Percentiles rank a stretch among this genome's conserved stretches.
These are phyloP conservation scores for Aplosporella prunicola DNA, from an alignment of 2,329 filamentous ascomycete genomes.

Conservation along the genomic window DNA sequence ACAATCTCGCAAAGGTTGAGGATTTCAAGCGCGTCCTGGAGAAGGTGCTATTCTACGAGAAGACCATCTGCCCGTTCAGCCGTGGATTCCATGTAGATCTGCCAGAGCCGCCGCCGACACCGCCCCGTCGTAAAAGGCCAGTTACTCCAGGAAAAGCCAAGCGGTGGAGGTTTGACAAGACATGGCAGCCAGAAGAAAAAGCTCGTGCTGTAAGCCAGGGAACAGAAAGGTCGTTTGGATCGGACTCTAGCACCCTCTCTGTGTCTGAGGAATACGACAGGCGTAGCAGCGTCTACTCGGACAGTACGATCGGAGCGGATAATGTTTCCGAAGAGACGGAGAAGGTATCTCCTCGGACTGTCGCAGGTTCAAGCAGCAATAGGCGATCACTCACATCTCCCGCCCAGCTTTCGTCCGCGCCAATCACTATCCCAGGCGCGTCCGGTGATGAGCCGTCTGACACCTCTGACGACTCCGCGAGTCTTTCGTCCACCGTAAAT, in stretches of 20 bases:
- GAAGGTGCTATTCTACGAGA: conserved; percentile 73
- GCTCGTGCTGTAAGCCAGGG: conserved; percentile 22
- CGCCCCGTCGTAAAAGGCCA: conserved; percentile 56
- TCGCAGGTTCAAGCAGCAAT: not conserved
- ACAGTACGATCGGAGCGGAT: conserved; percentile 22
- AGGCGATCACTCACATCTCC: conserved; percentile 6
- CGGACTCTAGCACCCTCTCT: conserved; percentile 17
- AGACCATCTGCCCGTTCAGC: conserved; percentile 77
- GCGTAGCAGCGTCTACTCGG: conserved; percentile 17
- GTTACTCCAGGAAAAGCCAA: conserved; percentile 49
- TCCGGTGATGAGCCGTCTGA: conserved; percentile 5
- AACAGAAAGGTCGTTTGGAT: conserved; percentile 16
- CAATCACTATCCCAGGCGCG: not conserved
- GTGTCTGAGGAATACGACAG: conserved; percentile 27
- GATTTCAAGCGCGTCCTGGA: conserved; percentile 61
- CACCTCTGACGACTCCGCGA: conserved; percentile 20
- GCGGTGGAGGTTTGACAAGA: conserved; percentile 39
- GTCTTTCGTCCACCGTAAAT: conserved; percentile 26
- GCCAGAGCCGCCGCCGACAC: conserved; percentile 53
- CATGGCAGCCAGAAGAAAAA: conserved; percentile 38
- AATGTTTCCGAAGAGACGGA: conserved; percentile 2
- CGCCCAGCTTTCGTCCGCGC: not conserved
- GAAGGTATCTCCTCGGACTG: not conserved
- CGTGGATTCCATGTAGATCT: conserved; percentile 65
- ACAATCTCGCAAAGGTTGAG: conserved; percentile 55